Evolutionary conservation across 768 basidiomycete species (phyloP).

Genomic region (Hericium rajendrae): DNA sequence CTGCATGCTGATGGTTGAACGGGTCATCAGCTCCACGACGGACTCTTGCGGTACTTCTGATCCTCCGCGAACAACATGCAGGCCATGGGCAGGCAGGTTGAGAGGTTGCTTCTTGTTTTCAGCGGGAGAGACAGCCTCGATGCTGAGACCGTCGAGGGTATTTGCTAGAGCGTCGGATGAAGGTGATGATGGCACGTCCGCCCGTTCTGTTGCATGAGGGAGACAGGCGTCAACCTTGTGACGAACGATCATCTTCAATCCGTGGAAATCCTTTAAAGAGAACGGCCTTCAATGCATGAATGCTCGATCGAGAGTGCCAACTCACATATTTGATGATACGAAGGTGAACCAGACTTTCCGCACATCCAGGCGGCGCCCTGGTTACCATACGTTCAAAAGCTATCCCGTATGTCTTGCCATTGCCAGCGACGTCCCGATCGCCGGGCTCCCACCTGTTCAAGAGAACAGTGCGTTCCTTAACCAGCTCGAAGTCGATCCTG

Average conservation of each 20-base stretch:
- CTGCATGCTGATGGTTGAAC: slow-evolving; percentile 19
- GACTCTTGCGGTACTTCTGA: slow-evolving; percentile 8
- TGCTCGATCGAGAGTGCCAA: neutral
- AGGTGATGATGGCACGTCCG: too few species aligned
- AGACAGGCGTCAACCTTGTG: slow-evolving; percentile 39
- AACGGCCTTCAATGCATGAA: too few species aligned
- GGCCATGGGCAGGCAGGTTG: neutral
- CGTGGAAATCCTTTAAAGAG: slow-evolving; percentile 39
- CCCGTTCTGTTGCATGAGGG: neutral
- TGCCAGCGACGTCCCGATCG: slow-evolving; percentile 12
- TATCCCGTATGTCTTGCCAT: slow-evolving; percentile 39
- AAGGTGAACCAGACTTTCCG: slow-evolving; percentile 46
- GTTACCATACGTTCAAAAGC: slow-evolving; percentile 56
- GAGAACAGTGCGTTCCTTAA: slow-evolving; percentile 47
- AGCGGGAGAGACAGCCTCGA: neutral
- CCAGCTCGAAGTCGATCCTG: slow-evolving; percentile 60
- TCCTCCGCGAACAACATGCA: neutral
- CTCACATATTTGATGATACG: slow-evolving; percentile 52
- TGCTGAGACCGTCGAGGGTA: neutral
- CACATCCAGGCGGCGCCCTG: slow-evolving; percentile 35
- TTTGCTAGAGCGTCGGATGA: neutral
- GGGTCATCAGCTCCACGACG: slow-evolving; percentile 26
- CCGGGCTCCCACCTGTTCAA: slow-evolving; percentile 50
- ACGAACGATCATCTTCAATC: slow-evolving; percentile 46
- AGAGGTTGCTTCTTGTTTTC: neutral